These are phyloP conservation scores for Clausena lansium DNA, from an alignment of 345 rosid genomes.

Conservation along the genomic window DNA sequence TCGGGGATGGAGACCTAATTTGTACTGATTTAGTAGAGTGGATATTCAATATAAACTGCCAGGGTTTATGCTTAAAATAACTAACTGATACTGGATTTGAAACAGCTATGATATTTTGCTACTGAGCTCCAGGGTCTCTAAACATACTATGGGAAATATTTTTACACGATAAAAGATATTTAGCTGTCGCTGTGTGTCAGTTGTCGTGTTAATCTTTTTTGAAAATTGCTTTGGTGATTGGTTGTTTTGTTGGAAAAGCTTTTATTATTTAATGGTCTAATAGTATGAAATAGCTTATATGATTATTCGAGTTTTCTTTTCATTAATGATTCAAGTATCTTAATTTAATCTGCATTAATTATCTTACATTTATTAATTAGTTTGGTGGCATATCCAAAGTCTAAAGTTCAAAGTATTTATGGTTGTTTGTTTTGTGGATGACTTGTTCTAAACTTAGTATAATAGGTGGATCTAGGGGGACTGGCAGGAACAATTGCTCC, in stretches of 20 bases:
- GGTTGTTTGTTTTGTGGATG: neutral
- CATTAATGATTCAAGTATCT: neutral
- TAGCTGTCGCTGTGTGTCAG: neutral
- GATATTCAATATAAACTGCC: neutral
- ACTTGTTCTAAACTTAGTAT: neutral
- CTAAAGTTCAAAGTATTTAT: neutral
- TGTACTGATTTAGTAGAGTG: neutral
- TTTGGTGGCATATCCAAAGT: neutral
- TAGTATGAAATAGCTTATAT: neutral
- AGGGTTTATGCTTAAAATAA: neutral
- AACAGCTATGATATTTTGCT: neutral
- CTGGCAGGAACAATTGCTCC: neutral
- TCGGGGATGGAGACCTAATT: neutral
- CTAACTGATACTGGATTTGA: neutral
- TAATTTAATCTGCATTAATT: neutral
- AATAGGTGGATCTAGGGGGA: neutral
- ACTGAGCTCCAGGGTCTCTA: neutral
- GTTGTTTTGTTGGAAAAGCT: neutral
- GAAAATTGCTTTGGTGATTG: neutral
- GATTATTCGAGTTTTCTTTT: neutral
- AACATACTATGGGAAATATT: neutral
- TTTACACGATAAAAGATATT: neutral
- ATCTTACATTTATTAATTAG: neutral
- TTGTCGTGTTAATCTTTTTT: neutral
- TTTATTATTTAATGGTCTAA: neutral